These are phyloP conservation scores for Suillus weaverae DNA, from an alignment of 768 basidiomycete genomes.

Conservation along the genomic window DNA sequence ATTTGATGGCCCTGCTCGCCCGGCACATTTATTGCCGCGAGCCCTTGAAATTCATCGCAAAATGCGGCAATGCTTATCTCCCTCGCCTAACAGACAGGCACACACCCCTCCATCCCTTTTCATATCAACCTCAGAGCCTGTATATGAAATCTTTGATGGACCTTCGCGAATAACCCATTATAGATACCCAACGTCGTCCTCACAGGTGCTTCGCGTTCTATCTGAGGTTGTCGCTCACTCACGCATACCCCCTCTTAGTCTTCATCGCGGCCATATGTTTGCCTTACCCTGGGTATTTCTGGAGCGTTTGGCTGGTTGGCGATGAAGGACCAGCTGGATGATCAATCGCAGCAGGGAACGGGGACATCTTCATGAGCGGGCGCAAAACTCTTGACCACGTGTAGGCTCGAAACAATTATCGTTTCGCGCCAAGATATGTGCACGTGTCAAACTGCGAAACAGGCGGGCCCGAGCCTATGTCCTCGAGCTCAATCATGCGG, in stretches of 20 bases:
- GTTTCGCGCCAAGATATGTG: not conserved
- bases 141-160: slow-evolving; percentile 45
- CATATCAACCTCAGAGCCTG: slow-evolving; percentile 30
- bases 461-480: not conserved
- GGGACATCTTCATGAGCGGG: not conserved
- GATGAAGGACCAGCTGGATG: slow-evolving; percentile 12
- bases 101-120: slow-evolving; percentile 14
- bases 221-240: not conserved
- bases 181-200: slow-evolving; percentile 11
- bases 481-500: not conserved
- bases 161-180: slow-evolving; percentile 38
- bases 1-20: slow-evolving; percentile 51
- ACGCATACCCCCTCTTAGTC: not conserved
- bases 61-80: slow-evolving; percentile 11
- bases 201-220: slow-evolving; percentile 18
- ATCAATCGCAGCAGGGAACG: not conserved
- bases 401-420: not conserved
- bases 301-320: slow-evolving; percentile 25
- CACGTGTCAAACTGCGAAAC: too few relatives aligned
- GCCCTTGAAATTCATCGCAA: slow-evolving; percentile 14
- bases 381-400: not conserved
- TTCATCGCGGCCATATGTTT: slow-evolving; percentile 11
- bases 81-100: slow-evolving; percentile 7
- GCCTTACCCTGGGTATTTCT: slow-evolving; percentile 20
- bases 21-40: slow-evolving; percentile 23